Base-by-base conservation (phyloP, 345 rosid species). In the Ailanthus altissimus region DNA sequence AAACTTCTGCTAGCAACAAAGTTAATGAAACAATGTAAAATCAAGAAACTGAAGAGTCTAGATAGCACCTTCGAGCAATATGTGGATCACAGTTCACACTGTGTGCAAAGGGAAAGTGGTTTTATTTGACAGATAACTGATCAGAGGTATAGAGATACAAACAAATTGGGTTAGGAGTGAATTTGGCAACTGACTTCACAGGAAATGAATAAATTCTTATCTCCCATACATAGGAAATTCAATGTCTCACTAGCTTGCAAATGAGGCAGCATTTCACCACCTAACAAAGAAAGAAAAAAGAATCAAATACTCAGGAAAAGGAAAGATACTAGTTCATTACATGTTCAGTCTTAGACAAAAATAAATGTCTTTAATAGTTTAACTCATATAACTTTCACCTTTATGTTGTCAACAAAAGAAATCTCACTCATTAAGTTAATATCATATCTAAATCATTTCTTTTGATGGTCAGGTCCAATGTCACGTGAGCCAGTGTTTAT, bases 401-500 rank as follows among this genome's bases (percentile, higher is more conserved):
- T 15, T 25, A 8, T 25, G 10, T 21, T 57, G 56, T 42, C 14
- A 8, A 21, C 76, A 21, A 63, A 45, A 21, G 46, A 75, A 63
- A 36, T 47, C 45, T 25, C 26, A 32, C 47, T 47, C 28, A 1
- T 4, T 2, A 0, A 66, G 46, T 62, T 26, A 61, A 61, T 50
- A 25, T 53, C 26, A 36, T 21, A 51, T 40, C 50, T 0, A 65
- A 21, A 49, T 90, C 81, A 92, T 79, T 93, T 92, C 95, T 93
- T 92, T 9, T 71, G 89, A 76, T 83, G 86, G 77, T 96, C 98
- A 50, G 97, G 99, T 75, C 99, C 99, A 73, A 92, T 78, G 75
- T 96, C 98, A 38, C 92, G 94, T 69, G 98, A 93, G 15, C 98
- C 97, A 0, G 98, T 91, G 84, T 96, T 96, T 26, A 96, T 85